Conservation (phyloP, 768 basidiomycete genomes). For the Podaxis sp. region DNA sequence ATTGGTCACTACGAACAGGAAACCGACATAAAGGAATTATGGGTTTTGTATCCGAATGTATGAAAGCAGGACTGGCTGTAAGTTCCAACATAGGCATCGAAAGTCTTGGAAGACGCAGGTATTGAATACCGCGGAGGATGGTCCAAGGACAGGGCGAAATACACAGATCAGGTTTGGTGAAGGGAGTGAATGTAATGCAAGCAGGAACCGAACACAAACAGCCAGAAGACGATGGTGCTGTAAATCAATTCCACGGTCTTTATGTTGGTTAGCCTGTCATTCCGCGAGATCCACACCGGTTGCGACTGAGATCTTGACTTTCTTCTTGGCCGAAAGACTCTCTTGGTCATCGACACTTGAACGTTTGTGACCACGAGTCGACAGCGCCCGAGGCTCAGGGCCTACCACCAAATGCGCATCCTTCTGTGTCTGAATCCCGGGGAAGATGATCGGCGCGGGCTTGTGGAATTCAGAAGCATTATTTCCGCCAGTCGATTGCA, state of each 20-base stretch:
- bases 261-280: constrained; percentile 26
- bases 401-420: constrained; percentile 26
- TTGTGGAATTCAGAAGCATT: not conserved
- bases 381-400: not conserved
- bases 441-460: not conserved
- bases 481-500: constrained; percentile 5
- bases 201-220: not conserved
- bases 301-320: constrained; percentile 70
- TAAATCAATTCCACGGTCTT: not conserved
- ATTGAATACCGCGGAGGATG: too few relatives aligned
- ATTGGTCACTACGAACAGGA: too few relatives aligned
- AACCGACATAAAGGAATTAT: too few relatives aligned
- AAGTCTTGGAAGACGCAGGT: too few relatives aligned
- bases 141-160: too few relatives aligned
- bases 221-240: not conserved
- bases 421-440: constrained; percentile 37
- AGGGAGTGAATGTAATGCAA: not conserved
- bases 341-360: constrained; percentile 26
- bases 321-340: constrained; percentile 45
- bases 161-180: not conserved
- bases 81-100: too few relatives aligned
- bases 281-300: constrained; percentile 74
- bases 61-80: too few relatives aligned
- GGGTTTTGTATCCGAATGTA: too few relatives aligned
- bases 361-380: constrained; percentile 25